Evolutionary conservation across 306 rosid genomes (phyloP), one percentile per base, ranked within the genome.

Genomic region (Cicer yamashitae): DNA sequence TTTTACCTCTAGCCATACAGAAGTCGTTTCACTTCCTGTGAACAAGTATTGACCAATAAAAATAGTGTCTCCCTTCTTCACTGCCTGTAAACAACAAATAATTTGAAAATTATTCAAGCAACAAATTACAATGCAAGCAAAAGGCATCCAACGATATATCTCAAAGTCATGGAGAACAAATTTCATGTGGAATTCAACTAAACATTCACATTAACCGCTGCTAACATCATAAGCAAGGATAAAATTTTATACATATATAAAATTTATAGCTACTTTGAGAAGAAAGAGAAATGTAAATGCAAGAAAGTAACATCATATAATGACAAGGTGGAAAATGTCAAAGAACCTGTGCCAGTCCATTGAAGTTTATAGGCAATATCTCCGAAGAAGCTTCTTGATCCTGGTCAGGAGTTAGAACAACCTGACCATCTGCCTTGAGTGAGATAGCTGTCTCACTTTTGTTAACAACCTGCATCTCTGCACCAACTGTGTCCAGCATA

Each of bases 11-110:
- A 96, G 87, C 99, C 99, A 96, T 7, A 89, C 98, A 80, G 99
- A 92, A 75, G 99, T 96, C 71, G 99, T 86, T 89, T 96, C 99
- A 88, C 98, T 96, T 79, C 99, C 99, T 12, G 99, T 96, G 87
- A 96, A 96, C 83, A 96, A 84, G 78, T 96, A 96, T 70, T 96
- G 97, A 62, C 99, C 99, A 22, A 96, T 74, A 77, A 96, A 96
- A 82, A 96, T 92, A 40, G 98, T 96, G 79, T 96, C 99, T 70
- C 99, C 99, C 79, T 84, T 87, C 87, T 83, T 89, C 83, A 92
- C 90, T 13, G 89, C 83, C 99, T 96, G 87, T 78, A 80, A 79
- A 71, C 67, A 74, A 62, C 38, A n/a, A 52, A 64, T n/a, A 63
- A 39, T n/a, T 39, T 62, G 15, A 63, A 37, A 63, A 81, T 12